These are phyloP conservation scores for Pseudogymnoascus sp. DNA, from an alignment of 2,329 filamentous ascomycete species.

Conservation along the genomic window DNA sequence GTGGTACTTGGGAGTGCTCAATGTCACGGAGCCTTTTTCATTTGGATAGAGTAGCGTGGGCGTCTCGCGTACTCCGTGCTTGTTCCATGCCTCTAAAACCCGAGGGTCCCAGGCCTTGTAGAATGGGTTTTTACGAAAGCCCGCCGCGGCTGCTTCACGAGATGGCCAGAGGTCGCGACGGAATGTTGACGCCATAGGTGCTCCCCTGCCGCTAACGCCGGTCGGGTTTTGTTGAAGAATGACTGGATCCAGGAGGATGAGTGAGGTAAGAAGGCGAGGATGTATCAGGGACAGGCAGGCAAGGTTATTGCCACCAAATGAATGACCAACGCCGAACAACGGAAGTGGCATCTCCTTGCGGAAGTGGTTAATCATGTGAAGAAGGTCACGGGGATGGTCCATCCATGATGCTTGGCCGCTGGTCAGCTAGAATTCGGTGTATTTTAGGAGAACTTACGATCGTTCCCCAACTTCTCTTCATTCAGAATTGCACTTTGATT, in stretches of 20 bases:
- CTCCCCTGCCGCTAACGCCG: conserved; percentile 33
- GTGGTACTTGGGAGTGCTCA: conserved; percentile 79
- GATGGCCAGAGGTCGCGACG: conserved; percentile 81
- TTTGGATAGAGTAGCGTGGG: conserved; percentile 56
- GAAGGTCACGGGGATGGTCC: conserved; percentile 76
- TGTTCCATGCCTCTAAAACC: conserved; percentile 66
- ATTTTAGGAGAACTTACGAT: conserved; percentile 51
- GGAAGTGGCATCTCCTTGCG: conserved; percentile 70
- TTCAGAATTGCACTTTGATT: conserved; percentile 74
- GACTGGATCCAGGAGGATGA: conserved; percentile 81
- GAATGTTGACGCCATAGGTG: conserved; percentile 56
- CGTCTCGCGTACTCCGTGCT: conserved; percentile 66
- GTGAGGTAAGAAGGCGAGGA: conserved; percentile 67
- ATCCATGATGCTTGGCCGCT: conserved; percentile 63
- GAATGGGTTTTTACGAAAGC: conserved; percentile 64
- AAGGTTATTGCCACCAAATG: conserved; percentile 73
- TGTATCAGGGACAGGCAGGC: conserved; percentile 67
- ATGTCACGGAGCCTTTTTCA: conserved; percentile 49
- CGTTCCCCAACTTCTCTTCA: conserved; percentile 68
- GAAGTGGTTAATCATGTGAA: conserved; percentile 80
- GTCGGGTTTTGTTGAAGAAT: conserved; percentile 48
- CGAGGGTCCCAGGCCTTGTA: conserved; percentile 77
- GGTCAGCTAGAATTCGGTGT: conserved; percentile 13
- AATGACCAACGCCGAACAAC: conserved; percentile 79
- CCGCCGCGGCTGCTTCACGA: conserved; percentile 55